phyloP scores from a whole-genome alignment of 495 filamentous ascomycete genomes.

The Aspergillus taichungensis region DNA sequence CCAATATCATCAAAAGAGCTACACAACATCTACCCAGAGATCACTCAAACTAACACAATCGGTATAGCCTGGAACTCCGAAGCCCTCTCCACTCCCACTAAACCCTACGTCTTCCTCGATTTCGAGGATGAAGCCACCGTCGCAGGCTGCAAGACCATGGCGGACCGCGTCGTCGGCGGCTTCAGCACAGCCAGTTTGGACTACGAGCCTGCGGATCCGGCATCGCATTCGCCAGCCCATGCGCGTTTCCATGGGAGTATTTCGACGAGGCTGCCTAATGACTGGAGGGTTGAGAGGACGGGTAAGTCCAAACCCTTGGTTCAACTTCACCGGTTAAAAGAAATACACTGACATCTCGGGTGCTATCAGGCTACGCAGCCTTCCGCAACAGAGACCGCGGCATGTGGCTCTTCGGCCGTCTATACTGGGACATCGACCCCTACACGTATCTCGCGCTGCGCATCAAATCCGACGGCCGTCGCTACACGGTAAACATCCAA shows the following conservation, averaged over 20 bases:
- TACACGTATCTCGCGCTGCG: slow-evolving; percentile 82
- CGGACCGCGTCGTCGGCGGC: slow-evolving; percentile 78
- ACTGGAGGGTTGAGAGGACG: slow-evolving; percentile 48
- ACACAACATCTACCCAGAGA: not conserved
- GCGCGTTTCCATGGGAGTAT: slow-evolving; percentile 80
- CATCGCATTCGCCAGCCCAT: slow-evolving; percentile 43
- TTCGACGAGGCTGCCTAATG: slow-evolving; percentile 64
- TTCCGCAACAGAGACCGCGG: slow-evolving; percentile 62
- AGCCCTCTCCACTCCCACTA: slow-evolving; percentile 37
- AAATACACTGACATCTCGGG: not conserved
- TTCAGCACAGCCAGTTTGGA: slow-evolving; percentile 67
- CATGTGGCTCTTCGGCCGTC: slow-evolving; percentile 65
- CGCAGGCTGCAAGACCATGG: slow-evolving; percentile 69
- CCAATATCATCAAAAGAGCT: not conserved
- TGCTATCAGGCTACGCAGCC: slow-evolving; percentile 72
- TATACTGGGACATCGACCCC: slow-evolving; percentile 79
- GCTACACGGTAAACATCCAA: slow-evolving; percentile 93
- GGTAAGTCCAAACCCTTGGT: slow-evolving; percentile 45
- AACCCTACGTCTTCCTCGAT: slow-evolving; percentile 39
- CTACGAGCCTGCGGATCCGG: slow-evolving; percentile 44
- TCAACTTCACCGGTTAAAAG: not conserved
- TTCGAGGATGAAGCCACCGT: slow-evolving; percentile 57
- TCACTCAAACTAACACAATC: slow-evolving; percentile 4
- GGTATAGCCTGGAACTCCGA: slow-evolving; percentile 41
- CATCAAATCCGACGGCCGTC: slow-evolving; percentile 83